Percentiles rank a stretch among this genome's conserved stretches.
Evolutionary conservation across 2,329 filamentous ascomycete species (phyloP).

Genomic region (Venturia aucupariae): DNA sequence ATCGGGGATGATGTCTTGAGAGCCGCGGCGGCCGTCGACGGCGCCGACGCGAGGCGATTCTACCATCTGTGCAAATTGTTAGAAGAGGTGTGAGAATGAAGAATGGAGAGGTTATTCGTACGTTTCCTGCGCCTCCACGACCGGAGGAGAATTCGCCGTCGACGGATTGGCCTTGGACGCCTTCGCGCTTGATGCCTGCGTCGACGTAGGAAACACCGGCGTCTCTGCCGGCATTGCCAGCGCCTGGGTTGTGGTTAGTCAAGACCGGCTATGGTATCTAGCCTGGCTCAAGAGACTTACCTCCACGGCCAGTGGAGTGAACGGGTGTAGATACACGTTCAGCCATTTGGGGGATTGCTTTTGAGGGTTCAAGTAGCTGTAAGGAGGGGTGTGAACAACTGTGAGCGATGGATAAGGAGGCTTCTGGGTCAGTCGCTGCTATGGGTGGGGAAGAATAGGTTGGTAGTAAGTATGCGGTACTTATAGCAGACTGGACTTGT

Average conservation of each 20-base stretch:
- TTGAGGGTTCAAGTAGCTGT: neutral
- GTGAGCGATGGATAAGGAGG: too few relatives aligned
- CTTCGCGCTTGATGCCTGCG: slow-evolving; percentile 38
- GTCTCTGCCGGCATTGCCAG: slow-evolving; percentile 50
- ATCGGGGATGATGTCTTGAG: slow-evolving; percentile 36
- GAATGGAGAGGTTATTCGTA: slow-evolving; percentile 16
- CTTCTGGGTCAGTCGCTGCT: too few relatives aligned
- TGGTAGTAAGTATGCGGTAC: neutral
- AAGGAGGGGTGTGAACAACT: neutral
- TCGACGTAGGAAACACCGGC: slow-evolving; percentile 33
- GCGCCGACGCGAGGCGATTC: slow-evolving; percentile 27
- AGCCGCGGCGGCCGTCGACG: slow-evolving; percentile 21
- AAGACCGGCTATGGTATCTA: neutral
- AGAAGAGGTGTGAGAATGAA: neutral
- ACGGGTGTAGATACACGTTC: slow-evolving; percentile 4
- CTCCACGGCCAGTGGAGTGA: slow-evolving; percentile 14
- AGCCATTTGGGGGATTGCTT: neutral
- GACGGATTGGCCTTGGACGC: slow-evolving; percentile 28
- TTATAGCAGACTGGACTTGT: neutral
- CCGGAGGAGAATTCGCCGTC: slow-evolving; percentile 33
- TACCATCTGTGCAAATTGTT: slow-evolving; percentile 27
- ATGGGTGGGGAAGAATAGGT: neutral
- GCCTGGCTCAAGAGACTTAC: neutral
- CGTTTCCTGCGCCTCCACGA: slow-evolving; percentile 3
- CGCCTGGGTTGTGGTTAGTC: slow-evolving; percentile 32